Evolutionary conservation across 2,329 filamentous ascomycete species (phyloP).

Genomic region (Diaporthe australafricana): DNA sequence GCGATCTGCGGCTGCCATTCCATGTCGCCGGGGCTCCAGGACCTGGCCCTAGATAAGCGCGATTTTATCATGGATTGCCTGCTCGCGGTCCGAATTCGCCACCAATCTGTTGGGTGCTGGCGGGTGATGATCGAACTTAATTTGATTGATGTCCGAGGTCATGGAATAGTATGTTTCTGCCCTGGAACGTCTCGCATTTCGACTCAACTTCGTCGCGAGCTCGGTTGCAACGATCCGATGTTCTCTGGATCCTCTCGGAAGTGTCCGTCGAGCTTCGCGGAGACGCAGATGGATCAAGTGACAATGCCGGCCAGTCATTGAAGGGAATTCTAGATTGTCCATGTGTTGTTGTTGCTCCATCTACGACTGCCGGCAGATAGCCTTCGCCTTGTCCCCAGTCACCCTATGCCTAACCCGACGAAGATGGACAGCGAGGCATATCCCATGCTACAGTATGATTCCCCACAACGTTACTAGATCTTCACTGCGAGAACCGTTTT

Average conservation of each 20-base stretch:
- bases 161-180: background rate
- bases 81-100: slow-evolving; percentile 28
- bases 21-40: slow-evolving; percentile 14
- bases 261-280: background rate
- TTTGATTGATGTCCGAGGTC: slow-evolving; percentile 11
- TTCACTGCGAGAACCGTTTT: slow-evolving; percentile 26
- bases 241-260: background rate
- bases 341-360: slow-evolving; percentile 22
- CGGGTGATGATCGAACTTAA: slow-evolving; percentile 5
- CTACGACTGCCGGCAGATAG: slow-evolving; percentile 30
- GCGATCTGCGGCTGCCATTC: slow-evolving; percentile 14
- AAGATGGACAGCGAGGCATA: slow-evolving; percentile 34
- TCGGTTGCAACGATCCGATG: background rate
- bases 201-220: background rate
- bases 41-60: slow-evolving; percentile 31
- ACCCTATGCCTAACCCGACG: slow-evolving; percentile 26
- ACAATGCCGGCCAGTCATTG: background rate
- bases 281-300: background rate
- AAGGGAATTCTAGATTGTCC: slow-evolving; percentile 8
- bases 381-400: slow-evolving; percentile 25
- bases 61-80: slow-evolving; percentile 34
- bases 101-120: slow-evolving; percentile 29
- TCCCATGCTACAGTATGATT: slow-evolving; percentile 35
- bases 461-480: slow-evolving; percentile 31
- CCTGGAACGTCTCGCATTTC: slow-evolving; percentile 10